phyloP scores from a whole-genome alignment of 2,329 filamentous ascomycete species.

The Trichoderma koningii region DNA sequence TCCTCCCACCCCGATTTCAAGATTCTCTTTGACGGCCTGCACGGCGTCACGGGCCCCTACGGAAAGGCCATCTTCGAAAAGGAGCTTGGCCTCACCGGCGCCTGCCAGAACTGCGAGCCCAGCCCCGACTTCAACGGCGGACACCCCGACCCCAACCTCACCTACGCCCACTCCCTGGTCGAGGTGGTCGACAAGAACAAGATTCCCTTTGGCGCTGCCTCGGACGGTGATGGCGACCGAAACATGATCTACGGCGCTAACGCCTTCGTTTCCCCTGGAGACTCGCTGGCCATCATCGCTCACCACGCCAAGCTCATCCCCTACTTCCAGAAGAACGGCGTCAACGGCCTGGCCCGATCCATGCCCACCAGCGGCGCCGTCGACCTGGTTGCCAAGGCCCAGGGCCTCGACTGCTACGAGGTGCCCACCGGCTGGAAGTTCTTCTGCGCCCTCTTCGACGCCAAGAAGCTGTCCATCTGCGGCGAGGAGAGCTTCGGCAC shows the following conservation, averaged over 20 bases:
- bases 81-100: constrained; percentile 78
- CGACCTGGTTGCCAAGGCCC: constrained; percentile 92
- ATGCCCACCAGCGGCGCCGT: constrained; percentile 98
- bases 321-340: constrained; percentile 97
- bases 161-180: constrained; percentile 92
- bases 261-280: constrained; percentile 93
- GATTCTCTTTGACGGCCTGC: constrained; percentile 91
- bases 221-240: constrained; percentile 94
- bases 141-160: constrained; percentile 96
- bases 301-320: constrained; percentile 96
- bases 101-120: constrained; percentile 88
- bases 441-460: constrained; percentile 94
- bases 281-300: constrained; percentile 96
- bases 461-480: constrained; percentile 95
- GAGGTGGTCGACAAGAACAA: constrained; percentile 88
- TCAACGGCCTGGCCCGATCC: constrained; percentile 90
- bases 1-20: constrained; percentile 87
- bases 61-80: constrained; percentile 92
- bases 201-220: constrained; percentile 94
- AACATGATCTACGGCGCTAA: constrained; percentile 99
- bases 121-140: constrained; percentile 95
- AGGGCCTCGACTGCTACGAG: constrained; percentile 89
- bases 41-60: constrained; percentile 94
- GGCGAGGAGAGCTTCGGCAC: constrained; percentile 98
- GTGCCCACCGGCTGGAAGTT: constrained; percentile 99